phyloP scores from a whole-genome alignment of 176 grass and related monocot species.

The Urochloa ruziziensis region DNA sequence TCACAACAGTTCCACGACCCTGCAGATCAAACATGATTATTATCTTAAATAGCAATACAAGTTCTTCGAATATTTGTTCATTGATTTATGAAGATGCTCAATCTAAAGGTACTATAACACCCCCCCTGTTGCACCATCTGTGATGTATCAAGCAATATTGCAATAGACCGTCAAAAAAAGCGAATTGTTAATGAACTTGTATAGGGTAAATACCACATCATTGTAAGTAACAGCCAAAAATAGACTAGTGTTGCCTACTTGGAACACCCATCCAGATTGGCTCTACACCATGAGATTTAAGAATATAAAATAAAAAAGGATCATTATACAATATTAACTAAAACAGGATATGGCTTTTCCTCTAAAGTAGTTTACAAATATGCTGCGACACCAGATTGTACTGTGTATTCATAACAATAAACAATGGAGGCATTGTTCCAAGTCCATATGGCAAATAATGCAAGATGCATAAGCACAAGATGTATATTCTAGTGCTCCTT shows the following conservation, averaged over 20 bases:
- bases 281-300: background rate
- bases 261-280: too few species aligned
- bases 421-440: background rate
- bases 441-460: background rate
- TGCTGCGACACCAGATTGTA: background rate
- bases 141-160: background rate
- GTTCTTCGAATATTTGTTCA: background rate
- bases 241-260: too few species aligned
- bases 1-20: slow-evolving; percentile 98
- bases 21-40: slow-evolving; percentile 29
- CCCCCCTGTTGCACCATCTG: background rate
- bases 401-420: background rate
- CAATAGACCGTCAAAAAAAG: too few species aligned
- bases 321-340: background rate
- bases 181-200: too few species aligned
- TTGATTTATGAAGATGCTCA: background rate
- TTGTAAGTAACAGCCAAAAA: background rate
- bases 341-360: background rate
- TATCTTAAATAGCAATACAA: background rate
- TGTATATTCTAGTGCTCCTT: too few species aligned
- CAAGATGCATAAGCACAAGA: too few species aligned
- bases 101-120: too few species aligned
- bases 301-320: background rate
- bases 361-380: background rate
- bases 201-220: too few species aligned